Evolutionary conservation across 2,329 filamentous ascomycete genomes (phyloP), one percentile per base, ranked within the genome.

Genomic region (Endocalyx cinctus): DNA sequence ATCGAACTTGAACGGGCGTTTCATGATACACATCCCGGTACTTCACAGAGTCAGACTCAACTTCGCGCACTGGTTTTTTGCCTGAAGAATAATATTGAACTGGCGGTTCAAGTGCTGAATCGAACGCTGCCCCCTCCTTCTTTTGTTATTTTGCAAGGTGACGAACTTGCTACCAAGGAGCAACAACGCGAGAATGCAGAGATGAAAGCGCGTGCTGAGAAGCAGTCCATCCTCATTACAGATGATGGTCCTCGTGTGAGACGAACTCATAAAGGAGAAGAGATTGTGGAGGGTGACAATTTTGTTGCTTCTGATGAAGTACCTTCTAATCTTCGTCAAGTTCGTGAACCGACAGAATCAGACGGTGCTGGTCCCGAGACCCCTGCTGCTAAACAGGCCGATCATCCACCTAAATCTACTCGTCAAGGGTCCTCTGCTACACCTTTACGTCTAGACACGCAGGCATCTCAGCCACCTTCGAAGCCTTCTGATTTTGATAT

Each of bases 251-350:
- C 89, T 4, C 79, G 88, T 4, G 82, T 96, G 36, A 77, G 88
- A 50, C 80, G 86, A 47, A 96, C 90, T 3, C 90, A 97, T 66
- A 97, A 97, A 60, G 92, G 92, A 10, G 89, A 96, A 38, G 92
- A 97, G 55, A 61, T 95, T 12, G 74, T 97, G 12, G 88, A 90
- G 41, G 79, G 84, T 28, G 87, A 94, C 20, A 70, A 63, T n/a
- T 57, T 62, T 15, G 45, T 54, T 13, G 45, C 52, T 2, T 52
- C 45, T 16, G 60, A 63, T 25, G 67, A 67, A 27, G 58, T 55
- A 5, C 58, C 61, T 4, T 59, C 62, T 1, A 51, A 55, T 11
- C 42, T 59, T 38, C 49, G 62, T 31, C 55, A 62, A 22, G 50
- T 45, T 13, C 51, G 53, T 8, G 59, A 61, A 15, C 40, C 48